Base-by-base conservation (phyloP, 352 stramenopile genomes). In the Phytopythium helicoides region DNA sequence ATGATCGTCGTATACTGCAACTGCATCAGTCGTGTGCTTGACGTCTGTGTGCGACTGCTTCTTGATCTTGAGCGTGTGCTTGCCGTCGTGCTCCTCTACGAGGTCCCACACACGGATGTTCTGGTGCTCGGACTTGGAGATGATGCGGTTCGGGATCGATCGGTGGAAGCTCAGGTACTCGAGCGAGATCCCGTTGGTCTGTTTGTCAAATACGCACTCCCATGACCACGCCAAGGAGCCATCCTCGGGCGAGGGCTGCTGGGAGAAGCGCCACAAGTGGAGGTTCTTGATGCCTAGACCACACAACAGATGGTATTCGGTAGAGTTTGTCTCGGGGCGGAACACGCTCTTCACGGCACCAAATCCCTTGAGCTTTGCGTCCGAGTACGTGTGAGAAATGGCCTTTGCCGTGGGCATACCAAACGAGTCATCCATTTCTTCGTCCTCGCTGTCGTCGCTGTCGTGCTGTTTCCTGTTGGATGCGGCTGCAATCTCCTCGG, bases 241-340 rank as follows among this genome's bases (percentile, higher is more conserved):
- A 23, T 72, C 60, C 10, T 62, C 35, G 1, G 57, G 50, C 6
- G 15, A 52, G 1, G 67, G 54, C 16, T 78, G 62, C 36, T 74
- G 74, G 55, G 76, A 91, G 55, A 94, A 94, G 6, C 84, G 76
- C 85, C 85, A 94, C 42, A 94, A 67, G 49, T 94, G 85, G 19
- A 94, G 59, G 52, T 88, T 94, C 68, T 94, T 94, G 56, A 94
- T 94, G 22, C 85, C 85, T 6, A 94, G 73, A 3, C 85, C 85
- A 48, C 82, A 94, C 1, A 94, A 60, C 33, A 94, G 56, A 18
- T 84, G 81, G 44, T 92, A 94, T 52, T 94, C 82, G 0, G 58
- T 89, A 34, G 58, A 67, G 10, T 73, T 65, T 31, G 47, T 78
- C 6, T 49, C 64, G 22, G 78, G 62, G 2, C 63, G 65, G 9